Base-by-base conservation (phyloP, 106 monocot species). In the Phalaenopsis equestris region DNA sequence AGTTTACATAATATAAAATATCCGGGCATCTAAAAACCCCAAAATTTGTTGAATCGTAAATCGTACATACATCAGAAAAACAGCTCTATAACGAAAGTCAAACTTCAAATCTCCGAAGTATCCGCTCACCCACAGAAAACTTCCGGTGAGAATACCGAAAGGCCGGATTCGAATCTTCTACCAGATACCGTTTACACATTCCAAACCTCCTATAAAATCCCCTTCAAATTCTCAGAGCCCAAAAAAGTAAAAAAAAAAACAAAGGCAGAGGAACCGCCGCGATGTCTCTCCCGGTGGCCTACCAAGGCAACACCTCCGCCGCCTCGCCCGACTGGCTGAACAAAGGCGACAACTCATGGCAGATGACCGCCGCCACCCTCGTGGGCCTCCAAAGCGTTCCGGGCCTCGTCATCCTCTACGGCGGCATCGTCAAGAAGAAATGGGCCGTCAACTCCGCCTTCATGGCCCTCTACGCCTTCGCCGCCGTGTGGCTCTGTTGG, bases 391-490 rank as follows among this genome's bases (percentile, higher is more conserved):
- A 90, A 41, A 80, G 82, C 75, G 75, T 86, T 46, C 90, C 87
- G 8, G 90, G 87, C 21, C 87, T 90, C 1, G 84, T 86, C 5
- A 83, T 86, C 80, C 83, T 86, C 67, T 83, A 86, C 83, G 82
- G 83, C 36, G 80, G 86, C 76, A 86, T 86, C 52, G 86, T 80
- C 12, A 86, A 82, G 65, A 85, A 88, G 80, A 88, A 88, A 41
- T 88, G 85, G 85, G 85, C 88, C 1, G 81, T 89, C 9, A 89
- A 89, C 78, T 89, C 86, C 0, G 86, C 89, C 43, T 89, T 89
- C 86, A 86, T 86, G 89, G 84, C 80, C 72, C 84, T 86, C 73
- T 89, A 89, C 82, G 86, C 89, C 84, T 89, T 84, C 73, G 86
- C 89, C 42, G 81, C 84, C 17, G 87, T 82, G 19, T 77, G 75